phyloP scores from a whole-genome alignment of 495 filamentous ascomycete genomes.

The Pseudevernia furfuracea region DNA sequence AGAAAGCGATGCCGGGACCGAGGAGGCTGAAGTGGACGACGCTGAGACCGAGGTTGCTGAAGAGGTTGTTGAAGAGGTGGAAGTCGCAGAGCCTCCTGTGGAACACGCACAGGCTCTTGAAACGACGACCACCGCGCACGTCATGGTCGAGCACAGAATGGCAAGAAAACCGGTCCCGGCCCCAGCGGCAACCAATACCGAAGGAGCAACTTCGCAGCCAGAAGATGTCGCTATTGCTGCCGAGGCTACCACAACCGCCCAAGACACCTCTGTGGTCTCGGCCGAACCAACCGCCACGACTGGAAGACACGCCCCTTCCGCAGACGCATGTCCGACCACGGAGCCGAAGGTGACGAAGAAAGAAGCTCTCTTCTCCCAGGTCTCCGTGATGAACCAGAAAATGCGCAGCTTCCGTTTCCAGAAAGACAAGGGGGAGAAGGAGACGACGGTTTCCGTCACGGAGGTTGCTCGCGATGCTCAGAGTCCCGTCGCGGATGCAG shows the following conservation, averaged over 20 bases:
- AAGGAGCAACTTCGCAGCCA: background rate
- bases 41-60: background rate
- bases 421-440: background rate
- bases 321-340: background rate
- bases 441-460: background rate
- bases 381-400: background rate
- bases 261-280: background rate
- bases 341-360: background rate
- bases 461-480: background rate
- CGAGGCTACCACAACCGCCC: background rate
- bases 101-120: background rate
- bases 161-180: background rate
- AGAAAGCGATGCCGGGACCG: constrained; percentile 11
- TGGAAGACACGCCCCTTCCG: background rate
- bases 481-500: background rate
- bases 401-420: background rate
- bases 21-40: constrained; percentile 18
- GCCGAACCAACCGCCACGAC: background rate
- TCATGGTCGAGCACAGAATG: background rate
- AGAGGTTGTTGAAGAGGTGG: background rate
- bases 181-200: background rate
- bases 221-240: background rate
- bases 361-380: background rate
- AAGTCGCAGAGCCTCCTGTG: background rate
- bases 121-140: background rate